A percentile compares a stretch with the other conserved stretches of the same genome.
These are phyloP conservation scores for Casuarina cunninghamiana DNA, from an alignment of 306 rosid genomes.

Conservation along the genomic window DNA sequence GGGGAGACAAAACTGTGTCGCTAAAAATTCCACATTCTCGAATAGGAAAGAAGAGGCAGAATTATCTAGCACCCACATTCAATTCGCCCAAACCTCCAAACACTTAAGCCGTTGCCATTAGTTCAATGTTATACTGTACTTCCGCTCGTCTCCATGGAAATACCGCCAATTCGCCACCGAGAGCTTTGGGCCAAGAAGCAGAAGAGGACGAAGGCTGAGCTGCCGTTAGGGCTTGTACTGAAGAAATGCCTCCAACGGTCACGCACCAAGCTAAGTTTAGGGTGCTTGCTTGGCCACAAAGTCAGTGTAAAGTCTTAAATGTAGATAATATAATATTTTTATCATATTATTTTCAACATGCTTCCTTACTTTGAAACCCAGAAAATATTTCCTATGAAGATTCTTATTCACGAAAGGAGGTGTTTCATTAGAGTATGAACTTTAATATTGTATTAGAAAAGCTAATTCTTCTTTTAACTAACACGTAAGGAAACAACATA, in stretches of 20 bases:
- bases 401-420: too few relatives aligned
- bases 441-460: too few relatives aligned
- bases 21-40: not conserved
- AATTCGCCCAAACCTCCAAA: not conserved
- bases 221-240: not conserved
- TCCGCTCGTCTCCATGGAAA: slow-evolving; percentile 51
- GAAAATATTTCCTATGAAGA: too few relatives aligned
- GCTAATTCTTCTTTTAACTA: too few relatives aligned
- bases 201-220: not conserved
- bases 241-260: not conserved
- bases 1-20: not conserved
- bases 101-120: not conserved
- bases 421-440: too few relatives aligned
- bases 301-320: too few relatives aligned
- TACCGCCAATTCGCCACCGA: not conserved
- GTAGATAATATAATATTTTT: too few relatives aligned
- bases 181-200: not conserved
- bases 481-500: too few relatives aligned
- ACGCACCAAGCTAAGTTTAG: too few relatives aligned
- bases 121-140: not conserved
- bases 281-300: too few relatives aligned
- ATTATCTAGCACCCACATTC: not conserved
- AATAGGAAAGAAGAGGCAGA: not conserved
- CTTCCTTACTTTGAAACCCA: too few relatives aligned
- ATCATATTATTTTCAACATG: too few relatives aligned